These are phyloP conservation scores for Betula pendula DNA, from an alignment of 306 rosid species.

Conservation along the genomic window DNA sequence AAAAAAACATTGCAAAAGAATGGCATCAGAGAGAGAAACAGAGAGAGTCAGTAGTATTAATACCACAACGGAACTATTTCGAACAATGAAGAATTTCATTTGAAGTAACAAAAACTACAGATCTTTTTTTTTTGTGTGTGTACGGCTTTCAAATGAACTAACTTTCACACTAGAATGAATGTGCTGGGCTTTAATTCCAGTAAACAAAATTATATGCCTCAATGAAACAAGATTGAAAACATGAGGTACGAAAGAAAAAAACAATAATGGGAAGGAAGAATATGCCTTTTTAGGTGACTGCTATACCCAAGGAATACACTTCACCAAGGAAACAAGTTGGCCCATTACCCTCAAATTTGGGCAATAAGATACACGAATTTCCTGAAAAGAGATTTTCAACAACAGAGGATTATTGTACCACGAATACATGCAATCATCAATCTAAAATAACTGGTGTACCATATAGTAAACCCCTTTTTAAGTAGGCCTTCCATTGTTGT, in stretches of 20 bases:
- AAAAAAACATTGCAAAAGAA: neutral
- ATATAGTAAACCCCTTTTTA: too few species aligned
- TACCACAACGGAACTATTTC: too few species aligned
- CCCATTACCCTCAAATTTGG: neutral
- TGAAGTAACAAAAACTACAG: too few species aligned
- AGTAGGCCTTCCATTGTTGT: too few species aligned
- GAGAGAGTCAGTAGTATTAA: too few species aligned
- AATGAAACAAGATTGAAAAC: neutral
- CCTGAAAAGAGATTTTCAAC: neutral
- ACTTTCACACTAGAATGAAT: too few species aligned
- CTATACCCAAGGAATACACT: neutral
- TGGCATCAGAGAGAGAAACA: neutral
- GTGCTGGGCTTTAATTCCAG: too few species aligned
- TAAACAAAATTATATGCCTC: too few species aligned
- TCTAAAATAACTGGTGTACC: too few species aligned
- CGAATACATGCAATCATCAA: neutral
- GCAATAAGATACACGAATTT: neutral
- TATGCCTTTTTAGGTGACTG: neutral
- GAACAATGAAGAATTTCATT: too few species aligned
- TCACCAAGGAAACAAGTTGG: neutral
- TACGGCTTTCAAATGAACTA: too few species aligned
- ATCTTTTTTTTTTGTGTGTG: too few species aligned
- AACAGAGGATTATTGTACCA: neutral
- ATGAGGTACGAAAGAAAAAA: neutral
- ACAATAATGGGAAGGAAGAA: neutral